These are phyloP conservation scores for Colletotrichum falcatum DNA, from an alignment of 2,329 filamentous ascomycete species.

Conservation along the genomic window DNA sequence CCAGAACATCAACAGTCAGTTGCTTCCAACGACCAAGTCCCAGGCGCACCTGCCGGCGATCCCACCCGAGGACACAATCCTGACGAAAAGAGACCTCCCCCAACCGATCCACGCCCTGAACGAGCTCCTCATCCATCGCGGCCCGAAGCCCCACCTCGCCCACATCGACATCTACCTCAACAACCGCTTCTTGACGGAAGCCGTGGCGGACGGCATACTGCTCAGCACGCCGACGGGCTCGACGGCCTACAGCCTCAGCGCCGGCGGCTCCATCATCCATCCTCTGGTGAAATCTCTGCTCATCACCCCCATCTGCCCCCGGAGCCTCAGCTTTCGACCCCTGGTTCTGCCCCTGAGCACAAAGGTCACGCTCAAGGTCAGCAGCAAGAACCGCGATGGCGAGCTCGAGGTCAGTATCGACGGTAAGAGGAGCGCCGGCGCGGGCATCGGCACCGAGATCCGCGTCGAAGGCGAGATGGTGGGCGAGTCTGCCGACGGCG, in stretches of 20 bases:
- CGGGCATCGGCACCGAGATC: slow-evolving; percentile 84
- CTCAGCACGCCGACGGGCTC: slow-evolving; percentile 94
- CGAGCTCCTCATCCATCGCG: slow-evolving; percentile 93
- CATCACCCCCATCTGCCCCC: slow-evolving; percentile 93
- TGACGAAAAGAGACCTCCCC: slow-evolving; percentile 43
- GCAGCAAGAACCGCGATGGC: slow-evolving; percentile 80
- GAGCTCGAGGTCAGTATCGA: slow-evolving; percentile 86
- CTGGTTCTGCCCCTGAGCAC: slow-evolving; percentile 90
- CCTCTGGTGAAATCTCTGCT: slow-evolving; percentile 89
- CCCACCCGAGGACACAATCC: slow-evolving; percentile 39
- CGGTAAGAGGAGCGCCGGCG: slow-evolving; percentile 75
- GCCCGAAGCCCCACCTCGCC: slow-evolving; percentile 88
- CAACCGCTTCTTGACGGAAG: slow-evolving; percentile 90
- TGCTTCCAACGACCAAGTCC: slow-evolving; percentile 58
- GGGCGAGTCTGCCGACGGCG: slow-evolving; percentile 57
- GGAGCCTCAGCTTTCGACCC: slow-evolving; percentile 91
- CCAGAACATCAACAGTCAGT: slow-evolving; percentile 65
- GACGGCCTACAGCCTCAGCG: slow-evolving; percentile 94
- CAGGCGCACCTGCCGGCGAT: slow-evolving; percentile 50
- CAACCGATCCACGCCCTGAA: slow-evolving; percentile 82
- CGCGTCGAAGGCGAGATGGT: slow-evolving; percentile 90
- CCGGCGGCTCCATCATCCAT: slow-evolving; percentile 93
- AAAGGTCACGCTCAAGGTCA: slow-evolving; percentile 83
- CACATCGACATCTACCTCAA: slow-evolving; percentile 94
- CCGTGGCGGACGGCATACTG: slow-evolving; percentile 94